Evolutionary conservation across 805 yeast species (phyloP).

Genomic region (Ogataea nonfermentans): DNA sequence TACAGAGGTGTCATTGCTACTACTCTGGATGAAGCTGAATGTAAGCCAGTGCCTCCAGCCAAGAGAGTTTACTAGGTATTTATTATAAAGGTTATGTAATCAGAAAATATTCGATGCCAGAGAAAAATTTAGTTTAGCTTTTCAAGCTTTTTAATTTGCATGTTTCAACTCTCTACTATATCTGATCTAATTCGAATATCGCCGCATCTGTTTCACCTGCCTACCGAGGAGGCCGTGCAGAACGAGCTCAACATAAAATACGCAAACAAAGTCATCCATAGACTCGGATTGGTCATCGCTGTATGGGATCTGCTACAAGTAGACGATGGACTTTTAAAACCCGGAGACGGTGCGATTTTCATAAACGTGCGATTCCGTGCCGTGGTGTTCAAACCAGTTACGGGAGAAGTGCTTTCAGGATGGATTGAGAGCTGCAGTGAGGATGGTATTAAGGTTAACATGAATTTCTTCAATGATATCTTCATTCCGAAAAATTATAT

Average conservation of each 20-base stretch:
- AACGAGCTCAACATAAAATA: slow-evolving; percentile 83
- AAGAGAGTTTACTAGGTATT: slow-evolving; percentile 78
- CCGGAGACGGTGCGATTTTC: slow-evolving; percentile 92
- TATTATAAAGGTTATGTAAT: slow-evolving; percentile 11
- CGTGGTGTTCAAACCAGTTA: slow-evolving; percentile 87
- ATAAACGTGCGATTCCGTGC: slow-evolving; percentile 73
- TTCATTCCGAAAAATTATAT: slow-evolving; percentile 81
- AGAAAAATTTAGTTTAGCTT: slow-evolving; percentile 1
- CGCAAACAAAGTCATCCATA: slow-evolving; percentile 80
- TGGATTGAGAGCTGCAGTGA: slow-evolving; percentile 87
- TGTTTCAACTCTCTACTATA: slow-evolving; percentile 83
- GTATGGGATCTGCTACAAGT: slow-evolving; percentile 81
- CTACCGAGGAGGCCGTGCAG: slow-evolving; percentile 67
- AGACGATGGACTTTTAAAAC: slow-evolving; percentile 85
- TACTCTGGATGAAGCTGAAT: slow-evolving; percentile 88
- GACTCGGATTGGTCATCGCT: slow-evolving; percentile 79
- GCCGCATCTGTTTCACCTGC: slow-evolving; percentile 76
- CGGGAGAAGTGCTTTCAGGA: slow-evolving; percentile 90
- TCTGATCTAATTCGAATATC: slow-evolving; percentile 85
- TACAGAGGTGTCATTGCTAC: slow-evolving; percentile 83
- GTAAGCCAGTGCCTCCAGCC: slow-evolving; percentile 96
- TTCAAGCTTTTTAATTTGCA: slow-evolving; percentile 31
- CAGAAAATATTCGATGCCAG: not conserved
- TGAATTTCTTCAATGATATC: slow-evolving; percentile 90
- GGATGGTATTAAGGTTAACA: slow-evolving; percentile 80